Base-by-base conservation (phyloP, 352 stramenopile species). In the Phytophthora pseudosyringae region DNA sequence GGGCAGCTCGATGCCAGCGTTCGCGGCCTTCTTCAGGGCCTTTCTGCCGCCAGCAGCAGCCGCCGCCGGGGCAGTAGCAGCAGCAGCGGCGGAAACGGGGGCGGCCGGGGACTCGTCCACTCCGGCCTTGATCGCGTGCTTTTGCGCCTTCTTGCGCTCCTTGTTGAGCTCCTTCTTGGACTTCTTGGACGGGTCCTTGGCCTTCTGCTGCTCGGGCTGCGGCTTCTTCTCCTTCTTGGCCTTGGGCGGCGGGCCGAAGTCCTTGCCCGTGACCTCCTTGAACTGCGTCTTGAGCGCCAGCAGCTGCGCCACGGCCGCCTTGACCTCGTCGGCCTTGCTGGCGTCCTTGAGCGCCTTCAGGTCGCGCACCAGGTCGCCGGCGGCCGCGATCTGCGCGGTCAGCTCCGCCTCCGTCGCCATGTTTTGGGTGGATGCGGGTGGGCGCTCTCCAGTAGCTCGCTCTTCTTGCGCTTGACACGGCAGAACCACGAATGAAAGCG, bases 161-260 rank as follows among this genome's bases (percentile, higher is more conserved):
- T 95, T 95, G 75, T 93, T 95, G 12, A 95, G 75, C 70, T 95
- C 82, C 76, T 95, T 95, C 76, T 95, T 95, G 61, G 79, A 90
- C 66, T 91, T 93, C 53, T 91, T 92, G 35, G 55, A 74, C 5
- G 77, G 67, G 25, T 93, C 80, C 25, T 75, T 75, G 21, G 63
- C 33, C 48, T 61, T 47, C 18, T 71, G 51, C 9, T 50, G 21
- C n/a, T 65, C 49, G 1, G 46, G 8, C 48, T 72, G 31, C 53
- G 75, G 52, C 54, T 88, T 87, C 69, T 86, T 89, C 18, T 87
- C 66, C 61, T 83, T 81, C 73, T 92, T 90, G 50, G 81, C 47
- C 72, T 86, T 84, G 33, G 74, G 57, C 21, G 86, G 86, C 35
- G 84, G 81, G 5, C 73, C 84, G 29, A 84, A 95, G 56, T 89